Percentiles rank a stretch among this genome's conserved stretches.
Evolutionary conservation across 441 rosid genomes (phyloP).

Genomic region (Isatis lusitanica): DNA sequence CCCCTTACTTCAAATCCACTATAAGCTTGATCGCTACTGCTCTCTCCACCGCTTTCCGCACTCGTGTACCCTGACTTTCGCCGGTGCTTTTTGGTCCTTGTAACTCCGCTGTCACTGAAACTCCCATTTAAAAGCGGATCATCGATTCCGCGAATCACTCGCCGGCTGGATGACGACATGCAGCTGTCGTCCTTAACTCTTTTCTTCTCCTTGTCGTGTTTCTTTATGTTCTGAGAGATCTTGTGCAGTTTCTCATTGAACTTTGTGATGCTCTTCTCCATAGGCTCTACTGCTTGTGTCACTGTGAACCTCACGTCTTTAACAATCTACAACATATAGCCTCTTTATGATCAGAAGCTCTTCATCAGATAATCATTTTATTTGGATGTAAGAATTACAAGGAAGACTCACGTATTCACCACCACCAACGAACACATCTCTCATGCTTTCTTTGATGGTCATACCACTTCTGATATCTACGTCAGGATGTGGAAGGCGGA

Average conservation of each 20-base stretch:
- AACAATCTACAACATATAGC: conserved; percentile 68
- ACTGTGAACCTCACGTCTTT: conserved; percentile 93
- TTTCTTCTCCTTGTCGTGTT: conserved; percentile 75
- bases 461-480: conserved; percentile 70
- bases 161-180: conserved; percentile 61
- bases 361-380: conserved; percentile 19
- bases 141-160: conserved; percentile 94
- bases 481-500: conserved; percentile 90
- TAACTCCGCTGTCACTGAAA: conserved; percentile 75
- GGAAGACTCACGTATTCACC: conserved; percentile 83
- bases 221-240: conserved; percentile 90
- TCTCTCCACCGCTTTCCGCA: conserved; percentile 97
- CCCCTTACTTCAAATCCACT: conserved; percentile 75
- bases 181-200: conserved; percentile 89
- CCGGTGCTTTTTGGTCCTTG: conserved; percentile 74
- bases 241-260: conserved; percentile 88
- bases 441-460: conserved; percentile 92
- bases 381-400: background rate
- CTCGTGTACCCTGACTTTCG: conserved; percentile 74
- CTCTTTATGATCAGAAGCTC: conserved; percentile 15
- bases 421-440: conserved; percentile 92
- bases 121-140: conserved; percentile 96
- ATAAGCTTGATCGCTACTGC: conserved; percentile 87
- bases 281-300: conserved; percentile 95
- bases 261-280: conserved; percentile 91